Conservation (phyloP, 2,329 filamentous ascomycete genomes). For the Colletotrichum euphorbiae region DNA sequence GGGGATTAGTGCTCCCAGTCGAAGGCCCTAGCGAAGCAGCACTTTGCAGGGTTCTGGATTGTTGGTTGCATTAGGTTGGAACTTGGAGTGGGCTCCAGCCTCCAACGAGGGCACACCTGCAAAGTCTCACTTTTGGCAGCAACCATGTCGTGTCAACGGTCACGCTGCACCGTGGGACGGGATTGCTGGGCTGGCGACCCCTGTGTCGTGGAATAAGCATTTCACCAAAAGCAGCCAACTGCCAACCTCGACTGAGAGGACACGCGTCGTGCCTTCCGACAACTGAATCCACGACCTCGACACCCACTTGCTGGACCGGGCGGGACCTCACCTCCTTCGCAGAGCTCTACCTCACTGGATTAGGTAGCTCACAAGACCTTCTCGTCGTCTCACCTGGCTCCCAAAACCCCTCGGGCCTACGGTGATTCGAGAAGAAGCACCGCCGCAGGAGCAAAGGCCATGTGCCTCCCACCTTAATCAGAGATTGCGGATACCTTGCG, state of each 20-base stretch:
- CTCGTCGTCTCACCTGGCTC: conserved; percentile 4
- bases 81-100: conserved; percentile 3
- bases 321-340: too few species aligned
- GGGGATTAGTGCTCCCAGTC: conserved; percentile 11
- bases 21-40: conserved; percentile 6
- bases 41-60: conserved; percentile 28
- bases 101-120: conserved; percentile 11
- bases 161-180: conserved; percentile 29
- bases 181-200: conserved; percentile 20
- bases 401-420: too few species aligned
- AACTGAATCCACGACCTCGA: conserved; percentile 4
- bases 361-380: conserved; percentile 6
- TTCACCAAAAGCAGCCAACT: conserved; percentile 10
- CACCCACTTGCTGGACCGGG: not conserved
- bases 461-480: conserved; percentile 30
- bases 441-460: conserved; percentile 24
- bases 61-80: conserved; percentile 3
- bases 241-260: conserved; percentile 12
- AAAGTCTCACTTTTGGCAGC: conserved; percentile 21
- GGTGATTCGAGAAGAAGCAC: conserved; percentile 19
- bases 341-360: too few species aligned
- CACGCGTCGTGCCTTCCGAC: conserved; percentile 7
- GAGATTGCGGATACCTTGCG: conserved; percentile 35
- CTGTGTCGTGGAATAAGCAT: conserved; percentile 33
- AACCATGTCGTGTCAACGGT: conserved; percentile 29